Conservation (phyloP, 257 asterid species). For the Parsonsia alboflavescens region DNA sequence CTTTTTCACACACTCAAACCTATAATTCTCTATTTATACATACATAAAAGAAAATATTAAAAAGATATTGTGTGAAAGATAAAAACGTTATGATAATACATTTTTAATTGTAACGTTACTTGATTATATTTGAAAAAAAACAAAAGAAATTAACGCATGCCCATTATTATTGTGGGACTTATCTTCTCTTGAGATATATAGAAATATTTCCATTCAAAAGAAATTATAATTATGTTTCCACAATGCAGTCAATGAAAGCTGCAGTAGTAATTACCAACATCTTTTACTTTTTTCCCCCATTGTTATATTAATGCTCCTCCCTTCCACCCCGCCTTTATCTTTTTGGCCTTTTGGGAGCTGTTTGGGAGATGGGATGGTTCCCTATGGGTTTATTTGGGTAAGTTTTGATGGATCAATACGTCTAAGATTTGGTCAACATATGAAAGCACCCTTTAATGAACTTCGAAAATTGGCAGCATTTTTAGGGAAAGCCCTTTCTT, state of each 20-base stretch:
- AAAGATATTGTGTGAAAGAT: no score
- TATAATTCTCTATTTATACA: no score
- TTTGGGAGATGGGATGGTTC: constrained; percentile 3
- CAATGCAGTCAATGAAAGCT: constrained; percentile 47
- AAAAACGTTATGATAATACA: no score
- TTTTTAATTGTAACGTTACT: no score
- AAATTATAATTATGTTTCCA: constrained; percentile 31
- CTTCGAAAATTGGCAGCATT: no score
- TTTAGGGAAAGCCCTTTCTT: background rate
- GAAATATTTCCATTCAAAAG: constrained; percentile 18
- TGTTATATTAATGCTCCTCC: no score
- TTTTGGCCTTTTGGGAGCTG: constrained; percentile 1
- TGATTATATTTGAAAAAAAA: no score
- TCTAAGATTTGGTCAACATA: background rate
- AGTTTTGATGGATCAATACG: background rate
- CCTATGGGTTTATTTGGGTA: background rate
- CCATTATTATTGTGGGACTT: constrained; percentile 14
- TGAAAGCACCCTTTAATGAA: background rate
- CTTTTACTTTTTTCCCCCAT: constrained; percentile 8
- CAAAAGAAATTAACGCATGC: no score
- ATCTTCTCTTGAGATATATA: background rate
- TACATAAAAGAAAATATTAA: no score
- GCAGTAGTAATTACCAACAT: constrained; percentile 27
- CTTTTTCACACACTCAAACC: no score
- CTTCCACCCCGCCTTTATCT: background rate